Conservation (phyloP, 257 asterid genomes). For the Verbascum thapsus region DNA sequence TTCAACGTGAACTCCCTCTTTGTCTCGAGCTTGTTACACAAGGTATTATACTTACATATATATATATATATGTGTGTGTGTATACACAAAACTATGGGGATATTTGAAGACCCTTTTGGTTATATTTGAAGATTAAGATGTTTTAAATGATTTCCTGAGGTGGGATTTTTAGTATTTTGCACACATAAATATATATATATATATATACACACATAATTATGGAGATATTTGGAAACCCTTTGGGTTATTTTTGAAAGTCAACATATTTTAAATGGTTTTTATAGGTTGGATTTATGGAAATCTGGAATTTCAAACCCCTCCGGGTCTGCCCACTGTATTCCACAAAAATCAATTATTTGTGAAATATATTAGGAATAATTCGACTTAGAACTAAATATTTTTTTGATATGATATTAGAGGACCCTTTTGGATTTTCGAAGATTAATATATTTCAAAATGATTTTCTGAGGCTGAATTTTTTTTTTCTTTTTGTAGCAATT, state of each 20-base stretch:
- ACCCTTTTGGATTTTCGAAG: too few species aligned
- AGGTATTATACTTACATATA: constrained; percentile 44
- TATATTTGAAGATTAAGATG: background rate
- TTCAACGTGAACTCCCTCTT: constrained; percentile 94
- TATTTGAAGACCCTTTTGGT: background rate
- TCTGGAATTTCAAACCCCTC: too few species aligned
- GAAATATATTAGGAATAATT: too few species aligned
- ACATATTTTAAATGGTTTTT: background rate
- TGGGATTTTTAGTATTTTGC: too few species aligned
- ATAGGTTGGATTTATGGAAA: background rate
- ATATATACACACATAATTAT: too few species aligned
- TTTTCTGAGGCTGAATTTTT: constrained; percentile 19
- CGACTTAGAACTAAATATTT: too few species aligned
- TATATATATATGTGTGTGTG: background rate
- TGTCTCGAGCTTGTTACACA: constrained; percentile 89
- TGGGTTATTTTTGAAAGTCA: background rate
- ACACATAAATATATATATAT: too few species aligned
- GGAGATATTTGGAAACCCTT: background rate
- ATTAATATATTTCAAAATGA: too few species aligned
- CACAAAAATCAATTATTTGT: too few species aligned
- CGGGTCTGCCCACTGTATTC: too few species aligned
- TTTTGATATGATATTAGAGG: too few species aligned
- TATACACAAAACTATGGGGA: background rate
- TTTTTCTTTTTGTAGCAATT: constrained; percentile 39
- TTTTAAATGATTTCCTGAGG: too few species aligned